These are phyloP conservation scores for Corymbia calophylla DNA, from an alignment of 441 rosid species.

Conservation along the genomic window DNA sequence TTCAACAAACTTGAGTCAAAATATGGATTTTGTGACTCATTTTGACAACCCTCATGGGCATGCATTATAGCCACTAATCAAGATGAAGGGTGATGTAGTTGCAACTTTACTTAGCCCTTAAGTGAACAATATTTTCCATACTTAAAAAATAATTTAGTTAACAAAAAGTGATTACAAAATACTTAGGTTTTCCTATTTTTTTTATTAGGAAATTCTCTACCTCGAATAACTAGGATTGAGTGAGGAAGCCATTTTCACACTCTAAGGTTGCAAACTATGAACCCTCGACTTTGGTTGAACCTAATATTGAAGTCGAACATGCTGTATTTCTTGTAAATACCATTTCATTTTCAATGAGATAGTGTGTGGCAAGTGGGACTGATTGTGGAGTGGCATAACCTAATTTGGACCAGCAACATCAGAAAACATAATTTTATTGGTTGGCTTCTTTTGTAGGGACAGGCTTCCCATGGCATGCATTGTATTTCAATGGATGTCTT, in stretches of 20 bases:
- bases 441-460: too few relatives aligned
- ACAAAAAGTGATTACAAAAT: too few relatives aligned
- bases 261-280: slow-evolving; percentile 11
- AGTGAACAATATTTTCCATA: not conserved
- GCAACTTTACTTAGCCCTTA: not conserved
- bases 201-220: not conserved
- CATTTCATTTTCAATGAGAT: not conserved
- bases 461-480: too few relatives aligned
- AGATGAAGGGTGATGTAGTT: not conserved
- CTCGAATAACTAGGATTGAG: slow-evolving; percentile 27
- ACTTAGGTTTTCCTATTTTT: not conserved
- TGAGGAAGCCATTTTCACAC: slow-evolving; percentile 12
- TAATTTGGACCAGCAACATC: too few relatives aligned
- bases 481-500: too few relatives aligned
- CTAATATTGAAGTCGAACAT: not conserved
- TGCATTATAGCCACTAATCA: not conserved
- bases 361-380: not conserved
- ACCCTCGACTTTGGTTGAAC: not conserved
- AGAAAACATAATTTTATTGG: too few relatives aligned
- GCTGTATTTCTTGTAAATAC: slow-evolving; percentile 14
- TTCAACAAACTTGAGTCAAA: not conserved
- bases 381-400: not conserved
- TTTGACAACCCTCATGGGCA: not conserved
- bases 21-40: not conserved
- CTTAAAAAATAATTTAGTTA: not conserved